These are phyloP conservation scores for Alternaria brassicicola DNA, from an alignment of 2,329 filamentous ascomycete species.

Conservation along the genomic window DNA sequence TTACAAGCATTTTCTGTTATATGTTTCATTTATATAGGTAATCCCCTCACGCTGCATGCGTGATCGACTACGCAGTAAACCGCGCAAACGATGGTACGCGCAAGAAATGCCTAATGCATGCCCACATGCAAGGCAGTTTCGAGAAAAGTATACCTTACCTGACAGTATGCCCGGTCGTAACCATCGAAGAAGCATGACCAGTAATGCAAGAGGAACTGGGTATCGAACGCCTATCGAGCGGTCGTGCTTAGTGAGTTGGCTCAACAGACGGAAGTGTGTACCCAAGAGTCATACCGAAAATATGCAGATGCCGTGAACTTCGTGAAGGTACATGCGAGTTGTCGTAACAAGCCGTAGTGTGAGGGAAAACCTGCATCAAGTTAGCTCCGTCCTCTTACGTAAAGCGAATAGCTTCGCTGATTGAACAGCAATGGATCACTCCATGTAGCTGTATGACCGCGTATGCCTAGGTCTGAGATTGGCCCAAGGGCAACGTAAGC, in stretches of 20 bases:
- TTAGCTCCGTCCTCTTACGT: slow-evolving; percentile 5
- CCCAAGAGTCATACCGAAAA: slow-evolving; percentile 31
- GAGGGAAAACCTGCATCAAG: slow-evolving; percentile 8
- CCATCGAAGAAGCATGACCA: background rate
- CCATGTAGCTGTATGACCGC: background rate
- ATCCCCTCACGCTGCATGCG: background rate
- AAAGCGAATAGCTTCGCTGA: slow-evolving; percentile 7
- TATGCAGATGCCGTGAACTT: slow-evolving; percentile 31
- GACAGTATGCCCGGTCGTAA: slow-evolving; percentile 3
- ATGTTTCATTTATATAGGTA: background rate
- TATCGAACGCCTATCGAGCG: slow-evolving; percentile 37
- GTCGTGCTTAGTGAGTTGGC: slow-evolving; percentile 29
- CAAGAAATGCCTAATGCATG: background rate
- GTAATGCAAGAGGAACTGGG: slow-evolving; percentile 17
- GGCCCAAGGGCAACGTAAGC: slow-evolving; percentile 29
- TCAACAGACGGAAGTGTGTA: slow-evolving; percentile 13
- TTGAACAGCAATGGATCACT: slow-evolving; percentile 2
- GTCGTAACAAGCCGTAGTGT: background rate
- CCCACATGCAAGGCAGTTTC: background rate
- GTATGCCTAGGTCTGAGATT: slow-evolving; percentile 19
- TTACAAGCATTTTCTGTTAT: background rate
- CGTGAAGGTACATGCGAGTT: slow-evolving; percentile 6
- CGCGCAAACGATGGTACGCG: background rate
- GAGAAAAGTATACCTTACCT: slow-evolving; percentile 9
- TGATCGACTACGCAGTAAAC: background rate